Conservation (phyloP, 2,329 filamentous ascomycete genomes). For the Ambrosiella cleistominuta region DNA sequence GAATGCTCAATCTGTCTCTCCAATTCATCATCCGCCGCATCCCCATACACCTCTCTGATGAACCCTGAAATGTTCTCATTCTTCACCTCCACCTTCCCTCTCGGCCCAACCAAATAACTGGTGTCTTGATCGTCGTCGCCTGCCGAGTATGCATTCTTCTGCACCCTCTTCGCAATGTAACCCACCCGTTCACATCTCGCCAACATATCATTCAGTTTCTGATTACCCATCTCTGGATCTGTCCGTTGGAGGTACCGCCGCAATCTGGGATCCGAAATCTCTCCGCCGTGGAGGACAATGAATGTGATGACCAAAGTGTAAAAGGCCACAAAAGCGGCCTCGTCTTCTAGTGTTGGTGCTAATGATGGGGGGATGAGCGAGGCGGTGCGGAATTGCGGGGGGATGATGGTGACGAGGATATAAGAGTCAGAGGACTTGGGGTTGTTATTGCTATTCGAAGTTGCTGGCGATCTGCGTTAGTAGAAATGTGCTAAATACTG, state of each 20-base stretch:
- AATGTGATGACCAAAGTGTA: constrained; percentile 66
- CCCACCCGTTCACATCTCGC: constrained; percentile 62
- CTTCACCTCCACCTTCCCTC: constrained; percentile 72
- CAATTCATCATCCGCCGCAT: constrained; percentile 31
- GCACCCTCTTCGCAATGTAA: constrained; percentile 60
- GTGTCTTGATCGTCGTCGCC: constrained; percentile 47
- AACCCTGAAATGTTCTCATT: constrained; percentile 57
- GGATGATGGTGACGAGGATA: constrained; percentile 59
- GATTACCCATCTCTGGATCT: constrained; percentile 58
- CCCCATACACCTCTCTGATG: constrained; percentile 42
- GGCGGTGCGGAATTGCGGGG: constrained; percentile 46
- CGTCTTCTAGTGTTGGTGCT: constrained; percentile 45
- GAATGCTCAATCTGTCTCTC: constrained; percentile 44
- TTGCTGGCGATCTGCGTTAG: constrained; percentile 21
- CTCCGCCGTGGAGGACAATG: constrained; percentile 56
- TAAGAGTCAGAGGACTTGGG: constrained; percentile 50
- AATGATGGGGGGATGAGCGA: constrained; percentile 51
- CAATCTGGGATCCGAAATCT: constrained; percentile 61
- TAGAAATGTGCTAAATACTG: background rate
- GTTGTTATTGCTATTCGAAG: constrained; percentile 26
- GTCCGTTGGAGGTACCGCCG: constrained; percentile 56
- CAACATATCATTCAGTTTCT: constrained; percentile 59
- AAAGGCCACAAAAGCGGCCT: constrained; percentile 65
- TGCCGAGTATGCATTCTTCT: constrained; percentile 31
- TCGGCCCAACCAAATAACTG: constrained; percentile 69